phyloP scores from a whole-genome alignment of 2,329 filamentous ascomycete genomes.

The Penicillium nordicum region DNA sequence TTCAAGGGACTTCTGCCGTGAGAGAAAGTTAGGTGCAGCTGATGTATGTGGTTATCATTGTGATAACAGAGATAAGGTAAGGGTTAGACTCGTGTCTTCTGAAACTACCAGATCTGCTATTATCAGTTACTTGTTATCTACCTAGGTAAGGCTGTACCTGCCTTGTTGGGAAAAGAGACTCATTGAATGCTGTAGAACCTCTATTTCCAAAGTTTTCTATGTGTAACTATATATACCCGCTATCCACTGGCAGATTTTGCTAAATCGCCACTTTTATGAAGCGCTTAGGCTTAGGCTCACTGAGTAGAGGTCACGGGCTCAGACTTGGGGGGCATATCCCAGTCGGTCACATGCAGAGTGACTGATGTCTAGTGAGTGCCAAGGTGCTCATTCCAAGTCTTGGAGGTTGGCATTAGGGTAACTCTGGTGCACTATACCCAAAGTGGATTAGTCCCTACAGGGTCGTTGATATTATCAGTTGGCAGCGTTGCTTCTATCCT shows the following conservation, averaged over 20 bases:
- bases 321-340: not conserved
- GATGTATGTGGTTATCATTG: not conserved
- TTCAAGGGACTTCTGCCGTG: not conserved
- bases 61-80: slow-evolving; percentile 9
- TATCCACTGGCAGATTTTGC: not conserved
- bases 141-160: not conserved
- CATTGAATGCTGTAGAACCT: not conserved
- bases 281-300: not conserved
- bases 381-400: not conserved
- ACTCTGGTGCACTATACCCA: not conserved
- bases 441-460: not conserved
- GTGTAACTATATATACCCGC: not conserved
- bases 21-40: not conserved
- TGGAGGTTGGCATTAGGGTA: not conserved
- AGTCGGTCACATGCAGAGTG: not conserved
- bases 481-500: not conserved
- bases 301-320: not conserved
- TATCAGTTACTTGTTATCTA: not conserved
- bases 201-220: not conserved
- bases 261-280: not conserved
- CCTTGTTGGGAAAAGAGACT: not conserved
- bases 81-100: not conserved
- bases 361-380: not conserved
- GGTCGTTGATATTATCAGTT: not conserved
- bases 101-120: not conserved